phyloP scores from a whole-genome alignment of 441 rosid species.

The Mallotus repandus region DNA sequence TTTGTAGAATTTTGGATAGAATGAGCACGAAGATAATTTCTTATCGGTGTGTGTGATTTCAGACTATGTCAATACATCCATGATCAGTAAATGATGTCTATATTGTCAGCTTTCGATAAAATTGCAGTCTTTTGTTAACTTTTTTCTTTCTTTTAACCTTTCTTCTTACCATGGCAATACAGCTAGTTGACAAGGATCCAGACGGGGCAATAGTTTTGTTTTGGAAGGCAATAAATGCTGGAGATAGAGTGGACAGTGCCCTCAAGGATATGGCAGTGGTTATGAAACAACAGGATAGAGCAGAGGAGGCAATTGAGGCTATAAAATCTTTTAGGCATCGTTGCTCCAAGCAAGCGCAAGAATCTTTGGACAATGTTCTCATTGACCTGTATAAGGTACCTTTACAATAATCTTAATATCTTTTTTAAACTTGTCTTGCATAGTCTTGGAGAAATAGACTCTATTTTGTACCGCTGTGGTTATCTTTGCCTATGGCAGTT shows the following conservation, averaged over 20 bases:
- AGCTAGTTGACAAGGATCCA: conserved; percentile 84
- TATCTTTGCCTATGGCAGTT: neutral
- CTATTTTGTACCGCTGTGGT: neutral
- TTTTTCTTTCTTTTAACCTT: neutral
- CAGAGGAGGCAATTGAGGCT: conserved; percentile 76
- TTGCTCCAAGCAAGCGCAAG: conserved; percentile 83
- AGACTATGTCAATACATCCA: neutral
- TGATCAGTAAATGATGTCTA: neutral
- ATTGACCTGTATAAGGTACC: conserved; percentile 87
- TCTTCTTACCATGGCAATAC: conserved; percentile 19
- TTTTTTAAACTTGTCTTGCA: neutral
- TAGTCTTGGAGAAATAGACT: neutral
- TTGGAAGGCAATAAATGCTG: conserved; percentile 87
- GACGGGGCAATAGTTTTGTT: conserved; percentile 72
- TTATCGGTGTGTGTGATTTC: neutral
- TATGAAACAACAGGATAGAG: conserved; percentile 74
- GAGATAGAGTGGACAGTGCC: conserved; percentile 89
- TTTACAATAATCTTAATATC: neutral
- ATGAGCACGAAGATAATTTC: neutral
- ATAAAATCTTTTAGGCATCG: conserved; percentile 68
- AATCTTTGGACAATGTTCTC: conserved; percentile 86
- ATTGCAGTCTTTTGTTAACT: neutral
- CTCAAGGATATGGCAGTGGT: conserved; percentile 94
- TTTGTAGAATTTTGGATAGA: neutral
- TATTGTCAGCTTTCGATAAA: neutral